Base-by-base conservation (phyloP, 352 stramenopile genomes). In the Phytopythium litorale region DNA sequence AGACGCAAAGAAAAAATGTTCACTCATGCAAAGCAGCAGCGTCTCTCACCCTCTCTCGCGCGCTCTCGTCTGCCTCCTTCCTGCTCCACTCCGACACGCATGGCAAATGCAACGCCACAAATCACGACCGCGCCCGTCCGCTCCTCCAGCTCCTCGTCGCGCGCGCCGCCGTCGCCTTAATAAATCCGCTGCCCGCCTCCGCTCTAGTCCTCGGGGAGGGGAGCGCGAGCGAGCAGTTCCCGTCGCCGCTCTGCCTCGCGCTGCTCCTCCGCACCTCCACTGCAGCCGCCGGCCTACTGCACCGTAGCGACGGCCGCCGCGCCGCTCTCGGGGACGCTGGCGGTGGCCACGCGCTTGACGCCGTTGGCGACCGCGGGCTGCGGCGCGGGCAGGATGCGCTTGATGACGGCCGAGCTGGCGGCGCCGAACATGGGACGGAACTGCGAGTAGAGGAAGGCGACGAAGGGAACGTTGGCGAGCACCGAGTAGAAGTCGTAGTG, bases 401-500 rank as follows among this genome's bases (percentile, higher is more conserved):
- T 89, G 71, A 94, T 85, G 40, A 94, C 72, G 7, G 77, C 70
- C 40, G 84, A 91, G 56, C 75, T 89, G 45, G 78, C 71, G 23
- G 73, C 65, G 38, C 84, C 84, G 61, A 92, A 87, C 71, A 88
- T 81, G 30, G 81, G 78, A 32, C 84, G 84, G 64, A 91, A 87
- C 61, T 92, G 81, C 56, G 71, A 70, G 76, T 94, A 94, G 58
- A 92, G 81, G 67, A 88, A 94, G 53, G 81, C 70, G 7, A 91
- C 68, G 43, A 94, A 77, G 43, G 85, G 85, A 21, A 94, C 69
- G 68, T 91, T 92, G 32, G 79, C 66, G 42, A 94, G 63, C 62
- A 94, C 85, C 60, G 83, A 91, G 64, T 87, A 89, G 33, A 94
- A 87, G 64, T 92, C 84, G 60, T 73, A 94, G 67, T 94, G 85